Evolutionary conservation across 306 rosid genomes (phyloP).

Genomic region (Ammopiptanthus mongolicus): DNA sequence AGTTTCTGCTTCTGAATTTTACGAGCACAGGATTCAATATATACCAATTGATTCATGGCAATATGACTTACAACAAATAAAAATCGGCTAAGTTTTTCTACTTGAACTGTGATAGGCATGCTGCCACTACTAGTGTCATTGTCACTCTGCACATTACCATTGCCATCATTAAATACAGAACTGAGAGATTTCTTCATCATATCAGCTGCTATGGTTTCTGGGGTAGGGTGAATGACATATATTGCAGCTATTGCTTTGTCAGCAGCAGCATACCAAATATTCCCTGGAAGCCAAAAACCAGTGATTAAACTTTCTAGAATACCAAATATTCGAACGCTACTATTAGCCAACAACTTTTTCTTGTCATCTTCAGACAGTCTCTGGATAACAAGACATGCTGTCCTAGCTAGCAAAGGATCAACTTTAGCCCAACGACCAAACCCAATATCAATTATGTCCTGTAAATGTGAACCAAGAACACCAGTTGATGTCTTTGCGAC

Average conservation of each 20-base stretch:
- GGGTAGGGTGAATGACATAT: constrained; percentile 79
- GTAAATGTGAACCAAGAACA: constrained; percentile 76
- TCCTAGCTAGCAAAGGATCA: constrained; percentile 91
- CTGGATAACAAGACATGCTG: constrained; percentile 81
- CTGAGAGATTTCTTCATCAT: constrained; percentile 60
- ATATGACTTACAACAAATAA: constrained; percentile 74
- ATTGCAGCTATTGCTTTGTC: constrained; percentile 85
- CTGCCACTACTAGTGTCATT: constrained; percentile 34
- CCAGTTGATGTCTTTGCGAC: constrained; percentile 73
- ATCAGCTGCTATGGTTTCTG: constrained; percentile 70
- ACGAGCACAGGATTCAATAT: constrained; percentile 79
- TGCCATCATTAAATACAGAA: constrained; percentile 49
- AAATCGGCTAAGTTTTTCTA: constrained; percentile 63
- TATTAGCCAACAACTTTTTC: constrained; percentile 60
- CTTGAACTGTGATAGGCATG: constrained; percentile 56
- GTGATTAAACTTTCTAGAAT: constrained; percentile 68
- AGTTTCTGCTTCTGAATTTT: constrained; percentile 84
- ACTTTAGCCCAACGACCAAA: constrained; percentile 97
- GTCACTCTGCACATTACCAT: constrained; percentile 51
- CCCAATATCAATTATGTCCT: constrained; percentile 87
- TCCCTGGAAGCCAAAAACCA: constrained; percentile 76
- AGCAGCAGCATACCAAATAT: constrained; percentile 91
- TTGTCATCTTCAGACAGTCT: constrained; percentile 82
- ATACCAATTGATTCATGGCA: constrained; percentile 89
- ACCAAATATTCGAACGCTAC: constrained; percentile 58